Percentiles rank a stretch among this genome's conserved stretches.
Evolutionary conservation across 257 asterid species (phyloP).

Genomic region (Haberlea rhodopensis): DNA sequence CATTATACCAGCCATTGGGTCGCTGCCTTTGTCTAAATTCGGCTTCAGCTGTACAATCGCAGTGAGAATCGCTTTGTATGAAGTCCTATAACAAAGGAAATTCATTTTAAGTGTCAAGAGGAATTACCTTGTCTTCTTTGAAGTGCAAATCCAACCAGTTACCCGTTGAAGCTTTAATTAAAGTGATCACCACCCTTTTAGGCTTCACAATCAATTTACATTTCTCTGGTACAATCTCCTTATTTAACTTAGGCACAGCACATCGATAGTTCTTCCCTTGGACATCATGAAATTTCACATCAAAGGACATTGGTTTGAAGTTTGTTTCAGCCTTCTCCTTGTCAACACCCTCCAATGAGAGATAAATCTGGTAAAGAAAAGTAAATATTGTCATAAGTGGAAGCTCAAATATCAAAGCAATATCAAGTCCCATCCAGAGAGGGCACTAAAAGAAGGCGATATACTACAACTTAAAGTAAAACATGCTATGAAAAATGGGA

Average conservation of each 20-base stretch:
- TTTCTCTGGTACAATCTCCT: conserved; percentile 72
- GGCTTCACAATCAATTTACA: conserved; percentile 79
- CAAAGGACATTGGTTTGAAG: conserved; percentile 67
- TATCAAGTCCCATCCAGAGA: not conserved
- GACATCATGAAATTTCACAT: conserved; percentile 68
- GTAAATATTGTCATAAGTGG: not conserved
- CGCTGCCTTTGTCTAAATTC: conserved; percentile 57
- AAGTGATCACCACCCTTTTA: conserved; percentile 60
- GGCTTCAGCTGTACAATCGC: conserved; percentile 57
- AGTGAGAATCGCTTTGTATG: not conserved
- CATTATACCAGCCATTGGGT: conserved; percentile 95
- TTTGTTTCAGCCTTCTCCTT: conserved; percentile 64
- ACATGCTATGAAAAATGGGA: no score
- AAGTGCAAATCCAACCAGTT: conserved; percentile 85
- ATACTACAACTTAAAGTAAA: no score
- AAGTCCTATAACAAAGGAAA: no score
- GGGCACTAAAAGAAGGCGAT: not conserved
- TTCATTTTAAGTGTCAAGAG: not conserved
- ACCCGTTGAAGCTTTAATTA: conserved; percentile 71
- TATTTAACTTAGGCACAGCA: conserved; percentile 73
- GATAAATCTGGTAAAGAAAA: conserved; percentile 54
- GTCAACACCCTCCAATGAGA: conserved; percentile 80
- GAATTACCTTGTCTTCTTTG: conserved; percentile 81
- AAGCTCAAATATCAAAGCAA: not conserved
- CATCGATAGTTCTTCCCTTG: conserved; percentile 82